Base-by-base conservation (phyloP, 805 yeast genomes). In the Brettanomyces bruxellensis region DNA sequence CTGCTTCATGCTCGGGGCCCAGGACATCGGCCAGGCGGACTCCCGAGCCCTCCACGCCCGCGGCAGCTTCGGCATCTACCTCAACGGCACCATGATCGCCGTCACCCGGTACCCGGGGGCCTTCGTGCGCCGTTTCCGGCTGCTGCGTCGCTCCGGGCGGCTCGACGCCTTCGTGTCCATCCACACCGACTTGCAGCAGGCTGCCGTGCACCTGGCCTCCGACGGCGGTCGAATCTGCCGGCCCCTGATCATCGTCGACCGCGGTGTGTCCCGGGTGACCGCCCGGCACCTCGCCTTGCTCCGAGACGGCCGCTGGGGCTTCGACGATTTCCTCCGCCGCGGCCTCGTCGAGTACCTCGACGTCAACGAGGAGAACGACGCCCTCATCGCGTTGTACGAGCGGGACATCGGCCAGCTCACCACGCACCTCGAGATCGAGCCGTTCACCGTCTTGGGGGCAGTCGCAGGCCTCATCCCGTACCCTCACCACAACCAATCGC, bases 191-290 rank as follows among this genome's bases (percentile, higher is more conserved):
- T 73, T 81, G 40, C 97, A 93, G 55, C 98, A 93, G 59, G 70
- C 72, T 43, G 95, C 97, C 1, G 96, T 93, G 41, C 97, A 93
- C 61, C 90, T 93, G 58, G 99, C 99, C 22, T 91, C 99, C 3
- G 99, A 93, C 68, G 99, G 99, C 57, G 99, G 99, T 43, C 79
- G 99, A 67, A 89, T 93, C 59, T 93, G 99, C 74, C 83, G 99
- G 55, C 99, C 99, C 3, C 68, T 91, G 53, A 93, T 93, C 48
- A 88, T 93, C 63, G 89, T 91, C 11, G 81, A 83, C 22, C 72
- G 81, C 46, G 87, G 88, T 41, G 59, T 66, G 47, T 73, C 96
- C 1, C 79, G 72, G 48, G 96, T 93, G 8, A 73, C 71, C 42
- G 83, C 83, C 0, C 72, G 77, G 18, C 97, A 93, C 64, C 69